Percentiles rank a stretch among this genome's conserved stretches.
Evolutionary conservation across 371 early-diverging fungal species (phyloP).

Genomic region (Nosema bombycis): DNA sequence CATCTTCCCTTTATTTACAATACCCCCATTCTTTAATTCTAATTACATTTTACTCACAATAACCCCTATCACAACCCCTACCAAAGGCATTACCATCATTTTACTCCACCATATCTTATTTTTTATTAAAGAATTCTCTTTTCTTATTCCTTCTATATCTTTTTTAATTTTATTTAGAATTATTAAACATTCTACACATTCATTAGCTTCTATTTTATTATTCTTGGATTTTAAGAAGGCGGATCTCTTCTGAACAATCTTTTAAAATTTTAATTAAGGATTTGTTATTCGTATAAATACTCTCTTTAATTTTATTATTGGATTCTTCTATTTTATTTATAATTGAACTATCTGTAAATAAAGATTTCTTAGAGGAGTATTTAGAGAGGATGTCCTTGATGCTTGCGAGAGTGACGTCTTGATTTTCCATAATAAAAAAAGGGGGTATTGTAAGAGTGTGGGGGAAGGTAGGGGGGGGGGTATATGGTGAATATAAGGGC

Average conservation of each 20-base stretch:
- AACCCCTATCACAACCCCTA: slow-evolving; percentile 2
- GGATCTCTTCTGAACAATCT: slow-evolving; percentile 7
- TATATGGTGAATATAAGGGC: too few relatives aligned
- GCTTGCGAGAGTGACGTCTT: slow-evolving; percentile 2
- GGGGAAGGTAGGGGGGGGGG: too few relatives aligned
- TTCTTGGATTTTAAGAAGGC: neutral
- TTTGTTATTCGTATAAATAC: neutral
- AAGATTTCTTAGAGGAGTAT: slow-evolving; percentile 7
- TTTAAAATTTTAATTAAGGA: slow-evolving; percentile 3
- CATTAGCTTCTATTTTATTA: neutral
- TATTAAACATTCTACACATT: neutral
- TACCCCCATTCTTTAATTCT: neutral
- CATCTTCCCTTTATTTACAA: neutral
- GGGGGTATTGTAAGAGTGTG: neutral
- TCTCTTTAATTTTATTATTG: neutral
- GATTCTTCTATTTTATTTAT: slow-evolving; percentile 21
- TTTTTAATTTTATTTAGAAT: slow-evolving; percentile 6
- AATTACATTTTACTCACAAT: neutral
- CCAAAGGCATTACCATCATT: neutral
- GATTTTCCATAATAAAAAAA: slow-evolving; percentile 7
- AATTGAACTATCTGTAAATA: slow-evolving; percentile 7
- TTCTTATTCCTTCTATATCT: slow-evolving; percentile 10
- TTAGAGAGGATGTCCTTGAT: slow-evolving; percentile 21
- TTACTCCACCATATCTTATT: neutral
- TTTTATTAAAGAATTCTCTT: neutral